A percentile compares a stretch with the other conserved stretches of the same genome.
phyloP scores from a whole-genome alignment of 257 asterid genomes.

The Anisodus acutangulus region DNA sequence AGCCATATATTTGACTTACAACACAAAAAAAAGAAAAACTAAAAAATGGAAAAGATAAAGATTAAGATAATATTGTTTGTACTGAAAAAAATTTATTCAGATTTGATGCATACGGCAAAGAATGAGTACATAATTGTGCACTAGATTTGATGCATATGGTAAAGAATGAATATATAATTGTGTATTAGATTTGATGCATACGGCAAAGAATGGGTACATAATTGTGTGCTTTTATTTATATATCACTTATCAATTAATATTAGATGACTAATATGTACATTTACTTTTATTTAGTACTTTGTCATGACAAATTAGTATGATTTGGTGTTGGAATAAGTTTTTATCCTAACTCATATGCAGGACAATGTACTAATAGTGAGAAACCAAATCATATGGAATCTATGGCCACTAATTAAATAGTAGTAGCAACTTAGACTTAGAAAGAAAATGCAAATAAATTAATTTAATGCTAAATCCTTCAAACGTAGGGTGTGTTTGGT shows the following conservation, averaged over 20 bases:
- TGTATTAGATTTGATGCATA: too few species aligned
- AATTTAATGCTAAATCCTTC: not conserved
- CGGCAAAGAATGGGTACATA: not conserved
- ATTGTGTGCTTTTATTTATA: not conserved
- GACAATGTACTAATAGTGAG: not conserved
- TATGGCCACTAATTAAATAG: not conserved
- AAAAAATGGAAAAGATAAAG: too few species aligned
- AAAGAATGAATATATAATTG: not conserved
- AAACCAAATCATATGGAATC: not conserved
- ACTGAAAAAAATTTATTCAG: too few species aligned
- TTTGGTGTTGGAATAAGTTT: not conserved
- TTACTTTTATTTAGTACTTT: too few species aligned
- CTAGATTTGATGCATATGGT: too few species aligned
- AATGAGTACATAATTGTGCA: not conserved
- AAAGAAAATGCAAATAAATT: not conserved
- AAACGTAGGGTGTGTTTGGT: not conserved
- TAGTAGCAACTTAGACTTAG: not conserved
- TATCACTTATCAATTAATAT: too few species aligned
- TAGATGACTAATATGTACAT: too few species aligned
- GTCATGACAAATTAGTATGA: too few species aligned
- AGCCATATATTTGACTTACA: too few species aligned
- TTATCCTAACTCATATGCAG: not conserved
- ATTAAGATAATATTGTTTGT: too few species aligned
- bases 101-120: not conserved
- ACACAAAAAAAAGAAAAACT: too few species aligned